Conservation (phyloP, 139 green algal genomes). For the Micractinium conductrix region DNA sequence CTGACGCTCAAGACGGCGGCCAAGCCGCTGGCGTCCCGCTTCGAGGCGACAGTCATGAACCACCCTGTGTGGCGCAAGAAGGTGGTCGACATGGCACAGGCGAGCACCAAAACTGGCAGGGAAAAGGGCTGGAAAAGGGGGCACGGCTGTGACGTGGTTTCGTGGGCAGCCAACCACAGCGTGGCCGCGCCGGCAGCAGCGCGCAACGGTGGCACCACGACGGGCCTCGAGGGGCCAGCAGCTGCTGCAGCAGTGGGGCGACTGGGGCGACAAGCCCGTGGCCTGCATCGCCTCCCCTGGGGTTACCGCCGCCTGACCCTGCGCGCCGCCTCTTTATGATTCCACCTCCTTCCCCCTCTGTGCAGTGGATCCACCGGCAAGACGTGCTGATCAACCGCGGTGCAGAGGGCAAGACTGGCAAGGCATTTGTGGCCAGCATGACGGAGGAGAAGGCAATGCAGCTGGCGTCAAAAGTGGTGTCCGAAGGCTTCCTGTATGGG, state of each 20-base stretch:
- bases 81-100: slow-evolving; percentile 66
- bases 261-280: no score
- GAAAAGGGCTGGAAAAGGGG: not conserved
- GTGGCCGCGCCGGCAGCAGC: no score
- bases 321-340: no score
- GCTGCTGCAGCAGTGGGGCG: no score
- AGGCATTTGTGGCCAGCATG: slow-evolving; percentile 63
- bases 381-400: slow-evolving; percentile 77
- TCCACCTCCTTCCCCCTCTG: no score
- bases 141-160: not conserved
- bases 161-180: not conserved
- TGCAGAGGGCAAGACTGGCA: slow-evolving; percentile 77
- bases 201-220: no score
- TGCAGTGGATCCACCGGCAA: slow-evolving; percentile 34
- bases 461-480: slow-evolving; percentile 78
- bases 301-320: no score
- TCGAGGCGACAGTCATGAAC: slow-evolving; percentile 70
- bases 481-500: slow-evolving; percentile 78
- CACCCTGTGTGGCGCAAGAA: slow-evolving; percentile 58
- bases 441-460: slow-evolving; percentile 84
- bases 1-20: slow-evolving; percentile 60
- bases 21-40: slow-evolving; percentile 70
- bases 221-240: no score
- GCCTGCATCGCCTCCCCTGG: no score
- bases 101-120: not conserved